These are phyloP conservation scores for Fusarium redolens DNA, from an alignment of 2,329 filamentous ascomycete species.

Conservation along the genomic window DNA sequence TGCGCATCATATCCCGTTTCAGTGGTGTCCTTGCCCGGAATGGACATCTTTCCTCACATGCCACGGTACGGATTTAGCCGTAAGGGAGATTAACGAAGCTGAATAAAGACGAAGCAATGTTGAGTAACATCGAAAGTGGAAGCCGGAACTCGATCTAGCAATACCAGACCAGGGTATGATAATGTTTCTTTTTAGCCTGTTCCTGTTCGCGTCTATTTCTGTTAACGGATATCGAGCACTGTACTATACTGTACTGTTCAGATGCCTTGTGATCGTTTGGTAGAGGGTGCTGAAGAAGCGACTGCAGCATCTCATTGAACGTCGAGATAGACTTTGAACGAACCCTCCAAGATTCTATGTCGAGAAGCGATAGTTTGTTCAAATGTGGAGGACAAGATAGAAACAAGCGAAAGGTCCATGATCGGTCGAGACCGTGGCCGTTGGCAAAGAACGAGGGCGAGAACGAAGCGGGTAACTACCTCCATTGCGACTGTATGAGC, in stretches of 20 bases:
- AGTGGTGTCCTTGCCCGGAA: slow-evolving; percentile 19
- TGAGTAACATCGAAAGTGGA: slow-evolving; percentile 22
- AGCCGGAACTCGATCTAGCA: slow-evolving; percentile 14
- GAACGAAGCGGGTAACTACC: slow-evolving; percentile 21
- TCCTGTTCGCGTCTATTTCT: slow-evolving; percentile 5
- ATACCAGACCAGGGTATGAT: slow-evolving; percentile 22
- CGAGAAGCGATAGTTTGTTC: neutral
- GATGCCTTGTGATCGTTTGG: neutral
- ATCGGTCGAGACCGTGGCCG: slow-evolving; percentile 17
- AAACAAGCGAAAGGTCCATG: slow-evolving; percentile 10
- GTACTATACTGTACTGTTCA: neutral
- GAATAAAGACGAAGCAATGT: slow-evolving; percentile 12
- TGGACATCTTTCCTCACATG: slow-evolving; percentile 29
- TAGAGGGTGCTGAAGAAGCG: neutral
- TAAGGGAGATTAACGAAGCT: slow-evolving; percentile 37
- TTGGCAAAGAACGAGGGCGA: slow-evolving; percentile 23
- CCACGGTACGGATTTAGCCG: slow-evolving; percentile 41
- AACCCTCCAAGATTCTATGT: neutral
- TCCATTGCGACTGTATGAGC: slow-evolving; percentile 5
- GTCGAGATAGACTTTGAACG: slow-evolving; percentile 9
- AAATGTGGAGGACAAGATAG: slow-evolving; percentile 17
- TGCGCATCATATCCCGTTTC: neutral
- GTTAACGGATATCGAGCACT: neutral
- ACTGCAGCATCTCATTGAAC: neutral
- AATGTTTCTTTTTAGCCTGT: slow-evolving; percentile 25